Percentiles rank a stretch among this genome's conserved stretches.
phyloP scores from a whole-genome alignment of 441 rosid genomes.

The Lepidium campestre region DNA sequence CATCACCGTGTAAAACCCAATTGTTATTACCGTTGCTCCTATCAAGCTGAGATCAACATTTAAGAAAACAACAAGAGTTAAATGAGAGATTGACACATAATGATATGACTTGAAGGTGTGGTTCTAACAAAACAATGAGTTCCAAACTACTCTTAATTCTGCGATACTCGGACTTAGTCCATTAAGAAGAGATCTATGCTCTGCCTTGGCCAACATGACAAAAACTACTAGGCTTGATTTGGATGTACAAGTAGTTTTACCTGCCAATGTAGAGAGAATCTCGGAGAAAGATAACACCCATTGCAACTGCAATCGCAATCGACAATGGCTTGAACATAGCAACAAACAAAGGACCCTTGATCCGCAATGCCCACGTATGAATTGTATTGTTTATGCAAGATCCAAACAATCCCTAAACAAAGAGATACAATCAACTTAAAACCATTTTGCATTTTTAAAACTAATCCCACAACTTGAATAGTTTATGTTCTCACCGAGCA shows the following conservation, averaged over 20 bases:
- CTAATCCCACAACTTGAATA: not conserved
- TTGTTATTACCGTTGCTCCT: constrained; percentile 63
- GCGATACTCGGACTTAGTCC: not conserved
- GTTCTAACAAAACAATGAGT: not conserved
- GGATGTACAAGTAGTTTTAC: constrained; percentile 25
- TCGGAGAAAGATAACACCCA: constrained; percentile 60
- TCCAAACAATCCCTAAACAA: constrained; percentile 56
- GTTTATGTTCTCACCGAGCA: constrained; percentile 47
- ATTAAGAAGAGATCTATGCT: not conserved
- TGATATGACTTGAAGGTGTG: not conserved
- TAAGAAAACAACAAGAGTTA: not conserved
- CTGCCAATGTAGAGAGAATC: constrained; percentile 75
- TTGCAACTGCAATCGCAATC: constrained; percentile 54
- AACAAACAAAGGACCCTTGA: constrained; percentile 65
- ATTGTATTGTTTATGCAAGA: constrained; percentile 46
- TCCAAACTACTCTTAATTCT: not conserved
- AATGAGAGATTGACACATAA: not conserved
- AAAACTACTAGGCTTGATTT: not conserved
- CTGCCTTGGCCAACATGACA: not conserved
- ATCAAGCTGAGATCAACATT: constrained; percentile 38
- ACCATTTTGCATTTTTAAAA: not conserved
- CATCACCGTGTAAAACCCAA: constrained; percentile 73
- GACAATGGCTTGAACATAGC: constrained; percentile 69
- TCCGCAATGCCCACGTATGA: constrained; percentile 56
- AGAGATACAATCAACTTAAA: not conserved